Conservation (phyloP, 257 asterid species). For the Solanum tacnaense region DNA sequence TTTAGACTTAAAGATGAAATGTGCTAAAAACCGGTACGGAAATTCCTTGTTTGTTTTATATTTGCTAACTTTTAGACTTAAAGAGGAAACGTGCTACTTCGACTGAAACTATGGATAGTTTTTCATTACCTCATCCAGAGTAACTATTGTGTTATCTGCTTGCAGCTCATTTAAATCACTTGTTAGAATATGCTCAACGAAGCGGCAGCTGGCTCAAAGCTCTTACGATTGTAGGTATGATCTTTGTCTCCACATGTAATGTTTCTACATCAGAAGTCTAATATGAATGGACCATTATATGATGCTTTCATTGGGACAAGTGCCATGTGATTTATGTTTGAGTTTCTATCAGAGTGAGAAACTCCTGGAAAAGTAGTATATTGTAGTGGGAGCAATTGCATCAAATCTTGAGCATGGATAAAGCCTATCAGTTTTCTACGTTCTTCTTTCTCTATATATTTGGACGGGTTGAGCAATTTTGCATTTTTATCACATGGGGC, state of each 20-base stretch:
- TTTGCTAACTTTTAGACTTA: background rate
- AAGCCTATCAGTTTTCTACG: background rate
- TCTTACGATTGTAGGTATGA: slow-evolving; percentile 60
- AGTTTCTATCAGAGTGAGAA: background rate
- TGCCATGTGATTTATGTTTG: background rate
- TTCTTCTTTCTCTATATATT: background rate
- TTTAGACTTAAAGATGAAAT: background rate
- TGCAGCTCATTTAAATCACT: slow-evolving; percentile 96
- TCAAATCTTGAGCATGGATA: background rate
- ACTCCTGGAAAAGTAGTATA: background rate
- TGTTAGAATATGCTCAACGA: slow-evolving; percentile 58
- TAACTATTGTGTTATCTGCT: slow-evolving; percentile 8
- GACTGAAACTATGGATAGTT: background rate
- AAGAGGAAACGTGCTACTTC: background rate
- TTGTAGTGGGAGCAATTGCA: background rate
- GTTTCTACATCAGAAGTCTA: background rate
- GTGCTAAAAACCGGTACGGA: background rate
- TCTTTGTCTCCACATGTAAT: background rate
- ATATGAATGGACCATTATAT: background rate
- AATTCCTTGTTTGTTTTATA: background rate
- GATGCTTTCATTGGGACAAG: background rate
- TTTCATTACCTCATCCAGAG: background rate
- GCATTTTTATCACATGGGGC: background rate
- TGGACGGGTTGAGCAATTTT: background rate
- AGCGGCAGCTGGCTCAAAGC: slow-evolving; percentile 55